Base-by-base conservation (phyloP, 1,284 basidiomycete species). In the Clitocybe nebularis region DNA sequence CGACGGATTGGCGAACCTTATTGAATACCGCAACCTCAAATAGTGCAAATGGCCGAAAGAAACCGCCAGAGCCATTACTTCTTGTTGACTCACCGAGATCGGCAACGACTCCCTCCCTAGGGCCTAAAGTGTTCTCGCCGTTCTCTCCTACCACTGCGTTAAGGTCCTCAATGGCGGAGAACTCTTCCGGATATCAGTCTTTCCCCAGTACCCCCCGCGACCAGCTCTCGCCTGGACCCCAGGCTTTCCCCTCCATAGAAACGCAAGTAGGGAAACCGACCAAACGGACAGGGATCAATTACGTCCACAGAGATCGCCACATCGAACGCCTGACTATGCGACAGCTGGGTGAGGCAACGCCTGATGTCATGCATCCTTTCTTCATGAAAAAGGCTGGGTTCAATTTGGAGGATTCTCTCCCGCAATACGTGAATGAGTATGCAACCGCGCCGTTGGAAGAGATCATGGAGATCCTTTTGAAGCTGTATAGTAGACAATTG, bases 361-460 rank as follows among this genome's bases (percentile, higher is more conserved):
- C 87, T 1, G 87, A 91, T 55, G 86, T 91, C 7, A 89, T 84
- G 87, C 84, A 86, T 67, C 78, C 89, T 28, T 88, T 89, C 62
- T 87, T 89, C 64, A 84, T 84, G 76, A 88, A 89, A 55, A 86
- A 80, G 56, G 83, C 89, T 22, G 86, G 87, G 1, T 83, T 88
- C 61, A 89, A 79, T 51, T 64, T 91, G 35, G 84, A 87, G 56
- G 85, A 90, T 50, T 81, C 85, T 0, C 59, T 93, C 13, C 91
- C 90, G 1, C 83, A 86, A 49, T 89, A 89, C 54, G 86, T 92
- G 34, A 82, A 93, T 52, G 88, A 92, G 60, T 92, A 90, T 52
- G 90, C 89, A 6, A 89, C 89, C 3, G 66, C 75, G 45, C 87
- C 89, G 1, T 68, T 93, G 44, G 89, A 92, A 62, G 81, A 88